phyloP scores from a whole-genome alignment of 495 filamentous ascomycete genomes.

The Xylaria nigripes region DNA sequence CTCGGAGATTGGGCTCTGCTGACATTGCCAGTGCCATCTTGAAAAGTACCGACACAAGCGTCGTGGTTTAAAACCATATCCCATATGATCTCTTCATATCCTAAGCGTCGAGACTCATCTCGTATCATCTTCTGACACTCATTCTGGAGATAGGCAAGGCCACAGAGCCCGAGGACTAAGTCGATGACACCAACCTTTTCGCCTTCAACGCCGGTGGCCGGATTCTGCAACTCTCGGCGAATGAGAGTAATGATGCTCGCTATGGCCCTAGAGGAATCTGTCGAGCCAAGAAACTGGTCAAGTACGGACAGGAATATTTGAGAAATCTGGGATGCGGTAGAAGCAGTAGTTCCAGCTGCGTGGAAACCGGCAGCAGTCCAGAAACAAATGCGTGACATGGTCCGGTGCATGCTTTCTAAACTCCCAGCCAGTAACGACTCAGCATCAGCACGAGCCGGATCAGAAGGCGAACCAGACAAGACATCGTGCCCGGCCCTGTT shows the following conservation, averaged over 20 bases:
- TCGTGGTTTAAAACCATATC: slow-evolving; percentile 70
- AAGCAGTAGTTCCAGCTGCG: slow-evolving; percentile 54
- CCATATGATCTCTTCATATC: slow-evolving; percentile 61
- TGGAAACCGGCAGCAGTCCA: slow-evolving; percentile 64
- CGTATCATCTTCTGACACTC: slow-evolving; percentile 56
- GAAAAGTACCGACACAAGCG: slow-evolving; percentile 50
- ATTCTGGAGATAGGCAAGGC: slow-evolving; percentile 63
- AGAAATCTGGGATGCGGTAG: slow-evolving; percentile 52
- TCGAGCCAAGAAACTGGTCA: slow-evolving; percentile 68
- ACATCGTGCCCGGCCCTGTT: slow-evolving; percentile 63
- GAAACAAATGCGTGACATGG: slow-evolving; percentile 57
- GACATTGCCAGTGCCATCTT: slow-evolving; percentile 21
- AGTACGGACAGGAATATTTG: slow-evolving; percentile 58
- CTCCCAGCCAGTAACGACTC: slow-evolving; percentile 56
- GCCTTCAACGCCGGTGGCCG: slow-evolving; percentile 48
- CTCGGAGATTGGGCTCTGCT: slow-evolving; percentile 2
- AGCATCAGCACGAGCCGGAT: slow-evolving; percentile 50
- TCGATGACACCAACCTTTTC: slow-evolving; percentile 59
- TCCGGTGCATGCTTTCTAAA: slow-evolving; percentile 54
- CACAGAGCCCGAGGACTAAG: slow-evolving; percentile 57
- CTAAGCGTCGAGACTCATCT: slow-evolving; percentile 41
- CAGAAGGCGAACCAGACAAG: slow-evolving; percentile 42
- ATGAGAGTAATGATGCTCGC: slow-evolving; percentile 69
- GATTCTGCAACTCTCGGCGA: slow-evolving; percentile 60
- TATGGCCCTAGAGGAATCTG: slow-evolving; percentile 73